Percentiles rank a stretch among this genome's conserved stretches.
These are phyloP conservation scores for Xylaria flabelliformis DNA, from an alignment of 495 filamentous ascomycete species.

Conservation along the genomic window DNA sequence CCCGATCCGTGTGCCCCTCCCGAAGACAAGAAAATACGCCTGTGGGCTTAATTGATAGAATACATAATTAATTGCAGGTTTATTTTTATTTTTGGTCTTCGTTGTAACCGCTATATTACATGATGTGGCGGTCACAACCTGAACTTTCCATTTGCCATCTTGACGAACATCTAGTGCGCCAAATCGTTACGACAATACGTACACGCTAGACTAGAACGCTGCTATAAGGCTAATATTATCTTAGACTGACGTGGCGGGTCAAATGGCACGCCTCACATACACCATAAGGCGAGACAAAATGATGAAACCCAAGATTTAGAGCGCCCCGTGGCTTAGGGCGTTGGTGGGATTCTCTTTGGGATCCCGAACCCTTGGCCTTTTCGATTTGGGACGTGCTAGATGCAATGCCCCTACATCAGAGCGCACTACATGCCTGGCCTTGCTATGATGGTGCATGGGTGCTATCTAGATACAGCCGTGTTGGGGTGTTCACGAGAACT, in stretches of 20 bases:
- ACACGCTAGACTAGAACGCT: constrained; percentile 1
- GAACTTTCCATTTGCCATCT: neutral
- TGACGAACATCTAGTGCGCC: neutral
- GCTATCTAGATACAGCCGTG: neutral
- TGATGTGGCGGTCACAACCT: neutral
- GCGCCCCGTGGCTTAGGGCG: constrained; percentile 11
- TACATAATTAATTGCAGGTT: constrained; percentile 5
- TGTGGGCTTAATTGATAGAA: constrained; percentile 7
- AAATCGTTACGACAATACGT: neutral
- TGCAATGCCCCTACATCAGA: constrained; percentile 22
- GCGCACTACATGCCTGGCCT: constrained; percentile 13
- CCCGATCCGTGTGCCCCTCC: constrained; percentile 8
- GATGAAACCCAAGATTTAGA: neutral
- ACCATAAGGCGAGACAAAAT: constrained; percentile 14
- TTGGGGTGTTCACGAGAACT: constrained; percentile 17
- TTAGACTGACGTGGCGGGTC: constrained; percentile 21
- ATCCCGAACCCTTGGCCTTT: constrained; percentile 4
- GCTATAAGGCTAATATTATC: constrained; percentile 7
- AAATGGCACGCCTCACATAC: constrained; percentile 10
- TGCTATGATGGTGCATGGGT: constrained; percentile 17
- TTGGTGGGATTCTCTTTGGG: constrained; percentile 15
- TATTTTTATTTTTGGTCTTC: neutral
- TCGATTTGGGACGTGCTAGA: neutral
- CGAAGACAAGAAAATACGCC: constrained; percentile 3
- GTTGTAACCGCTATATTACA: neutral